Base-by-base conservation (phyloP, 345 rosid genomes). In the Carallia brachiata region DNA sequence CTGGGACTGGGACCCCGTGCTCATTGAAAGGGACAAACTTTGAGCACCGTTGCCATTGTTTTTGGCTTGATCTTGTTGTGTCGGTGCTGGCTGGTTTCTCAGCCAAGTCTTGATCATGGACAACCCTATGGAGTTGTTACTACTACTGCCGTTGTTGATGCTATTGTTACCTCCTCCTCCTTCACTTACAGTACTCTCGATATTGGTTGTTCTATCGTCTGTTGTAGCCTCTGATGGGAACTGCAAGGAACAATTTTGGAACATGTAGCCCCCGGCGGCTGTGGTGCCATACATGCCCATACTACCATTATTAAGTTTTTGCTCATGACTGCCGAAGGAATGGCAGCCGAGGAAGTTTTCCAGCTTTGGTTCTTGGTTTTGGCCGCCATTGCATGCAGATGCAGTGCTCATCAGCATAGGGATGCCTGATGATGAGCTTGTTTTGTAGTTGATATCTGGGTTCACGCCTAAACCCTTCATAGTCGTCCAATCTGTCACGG, bases 51-150 rank as follows among this genome's bases (percentile, higher is more conserved):
- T 71, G 52, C 68, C 63, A 7, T 15, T 74, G 62, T 66, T 79
- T 23, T 77, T 75, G 61, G 68, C 10, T 34, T 79, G 23, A 23
- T 23, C 84, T 6, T 23, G 66, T 44, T 74, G 81, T 39, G 68
- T 17, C 48, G 78, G 77, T 48, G 82, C 75, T 4, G 91, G 87
- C 10, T 90, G 90, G 85, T 84, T 87, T 34, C 90, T 73, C 57
- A 90, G 61, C 97, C 94, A 92, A n/a, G 93, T 79, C 61, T 90
- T 90, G 71, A 92, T 87, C 90, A 89, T 88, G 13, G 97, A 90
- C 69, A 92, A 76, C 13, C 92, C 97, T 13, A 88, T 74, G 40
- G 91, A 78, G 52, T 75, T 78, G 9, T 73, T 78, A 16, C 64
- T 31, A 5, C 27, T 62, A 5, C 27, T 62, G 4, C 12, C 48